Conservation (phyloP, 495 filamentous ascomycete genomes). For the Xylaria intraflava region DNA sequence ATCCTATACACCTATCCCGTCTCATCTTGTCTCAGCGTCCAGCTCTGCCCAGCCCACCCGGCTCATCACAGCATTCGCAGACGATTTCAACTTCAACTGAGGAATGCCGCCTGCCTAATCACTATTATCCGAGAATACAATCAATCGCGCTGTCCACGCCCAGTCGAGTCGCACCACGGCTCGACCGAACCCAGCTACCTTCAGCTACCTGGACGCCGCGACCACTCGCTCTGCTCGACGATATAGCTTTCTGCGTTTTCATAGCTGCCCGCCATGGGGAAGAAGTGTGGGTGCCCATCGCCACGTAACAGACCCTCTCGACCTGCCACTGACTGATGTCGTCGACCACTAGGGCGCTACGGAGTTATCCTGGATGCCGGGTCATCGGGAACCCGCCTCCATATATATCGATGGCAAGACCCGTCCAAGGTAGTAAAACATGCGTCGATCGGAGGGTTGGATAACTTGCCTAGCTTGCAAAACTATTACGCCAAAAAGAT, state of each 20-base stretch:
- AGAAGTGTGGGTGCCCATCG: conserved; percentile 24
- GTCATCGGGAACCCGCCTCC: conserved; percentile 77
- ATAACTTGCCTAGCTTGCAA: conserved; percentile 68
- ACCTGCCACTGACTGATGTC: conserved; percentile 10
- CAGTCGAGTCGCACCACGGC: neutral
- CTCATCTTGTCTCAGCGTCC: neutral
- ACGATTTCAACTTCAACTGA: neutral
- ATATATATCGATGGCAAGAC: conserved; percentile 90
- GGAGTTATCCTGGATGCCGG: conserved; percentile 59
- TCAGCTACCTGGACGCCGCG: neutral
- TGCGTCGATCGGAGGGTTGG: conserved; percentile 53
- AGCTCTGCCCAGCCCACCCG: neutral
- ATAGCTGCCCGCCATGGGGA: conserved; percentile 19
- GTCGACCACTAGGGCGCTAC: conserved; percentile 40
- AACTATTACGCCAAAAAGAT: conserved; percentile 92
- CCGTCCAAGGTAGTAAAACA: conserved; percentile 57
- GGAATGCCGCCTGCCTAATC: neutral
- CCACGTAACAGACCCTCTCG: neutral
- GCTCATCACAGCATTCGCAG: neutral
- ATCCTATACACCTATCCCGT: neutral
- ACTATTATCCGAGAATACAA: neutral
- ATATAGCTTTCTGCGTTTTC: neutral
- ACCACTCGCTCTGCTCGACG: neutral
- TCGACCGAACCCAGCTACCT: neutral
- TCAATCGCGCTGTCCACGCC: neutral